These are phyloP conservation scores for Viola odorata DNA, from an alignment of 345 rosid species.

Conservation along the genomic window DNA sequence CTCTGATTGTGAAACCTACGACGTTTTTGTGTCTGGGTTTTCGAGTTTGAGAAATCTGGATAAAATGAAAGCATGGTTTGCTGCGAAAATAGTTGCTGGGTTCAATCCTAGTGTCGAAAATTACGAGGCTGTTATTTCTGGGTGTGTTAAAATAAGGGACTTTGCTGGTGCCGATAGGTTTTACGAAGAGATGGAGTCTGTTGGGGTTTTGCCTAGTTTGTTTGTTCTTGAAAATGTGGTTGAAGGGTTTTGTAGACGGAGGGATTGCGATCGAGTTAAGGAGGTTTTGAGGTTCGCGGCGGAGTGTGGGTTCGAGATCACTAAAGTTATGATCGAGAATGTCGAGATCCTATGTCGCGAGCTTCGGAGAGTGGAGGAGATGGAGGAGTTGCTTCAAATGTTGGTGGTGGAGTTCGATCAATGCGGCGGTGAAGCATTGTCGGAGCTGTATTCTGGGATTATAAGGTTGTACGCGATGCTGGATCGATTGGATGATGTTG, in stretches of 20 bases:
- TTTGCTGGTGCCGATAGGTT: conserved; percentile 25
- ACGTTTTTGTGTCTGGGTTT: conserved; percentile 28
- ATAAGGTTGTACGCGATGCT: conserved; percentile 27
- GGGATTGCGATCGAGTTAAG: conserved; percentile 15
- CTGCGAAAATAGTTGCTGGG: conserved; percentile 30
- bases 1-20: conserved; percentile 31
- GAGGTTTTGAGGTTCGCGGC: conserved; percentile 21
- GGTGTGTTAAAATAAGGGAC: conserved; percentile 21
- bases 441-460: conserved; percentile 21
- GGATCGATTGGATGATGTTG: conserved; percentile 36
- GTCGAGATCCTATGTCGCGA: conserved; percentile 19
- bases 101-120: conserved; percentile 22
- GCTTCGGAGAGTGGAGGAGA: conserved; percentile 22
- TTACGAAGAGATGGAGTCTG: conserved; percentile 22
- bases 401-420: conserved; percentile 16
- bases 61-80: conserved; percentile 26
- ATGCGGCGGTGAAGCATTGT: conserved; percentile 12
- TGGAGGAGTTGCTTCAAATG: conserved; percentile 28
- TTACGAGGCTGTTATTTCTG: conserved; percentile 26
- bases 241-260: conserved; percentile 22
- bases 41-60: conserved; percentile 24
- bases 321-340: conserved; percentile 22
- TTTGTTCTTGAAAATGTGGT: conserved; percentile 24
- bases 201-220: conserved; percentile 21
- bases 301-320: conserved; percentile 26